These are phyloP conservation scores for Protomyces inundatus DNA, from an alignment of 1,139 yeast genomes.

Conservation along the genomic window DNA sequence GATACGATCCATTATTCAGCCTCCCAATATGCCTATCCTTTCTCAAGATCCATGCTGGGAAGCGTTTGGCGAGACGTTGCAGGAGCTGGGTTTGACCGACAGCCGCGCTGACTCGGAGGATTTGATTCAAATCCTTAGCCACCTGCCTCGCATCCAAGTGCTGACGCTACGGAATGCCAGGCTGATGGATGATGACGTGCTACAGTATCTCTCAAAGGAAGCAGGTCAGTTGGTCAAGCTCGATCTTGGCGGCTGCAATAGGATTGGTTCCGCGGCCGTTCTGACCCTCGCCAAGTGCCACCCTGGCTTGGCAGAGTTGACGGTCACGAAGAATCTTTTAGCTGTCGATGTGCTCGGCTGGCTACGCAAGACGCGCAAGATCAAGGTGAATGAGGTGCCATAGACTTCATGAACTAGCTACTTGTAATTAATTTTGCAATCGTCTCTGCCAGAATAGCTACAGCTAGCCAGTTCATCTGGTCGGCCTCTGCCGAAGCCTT, in stretches of 20 bases:
- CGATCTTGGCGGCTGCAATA: neutral
- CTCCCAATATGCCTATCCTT: too few species aligned
- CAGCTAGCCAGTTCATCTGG: too few species aligned
- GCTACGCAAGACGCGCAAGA: neutral
- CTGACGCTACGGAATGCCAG: neutral
- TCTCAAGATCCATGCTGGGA: neutral
- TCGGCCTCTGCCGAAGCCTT: too few species aligned
- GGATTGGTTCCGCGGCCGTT: neutral
- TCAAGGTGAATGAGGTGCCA: too few species aligned
- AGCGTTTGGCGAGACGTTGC: neutral
- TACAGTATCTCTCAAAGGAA: neutral
- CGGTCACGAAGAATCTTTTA: neutral
- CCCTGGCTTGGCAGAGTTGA: neutral
- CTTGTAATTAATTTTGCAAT: too few species aligned
- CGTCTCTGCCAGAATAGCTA: too few species aligned
- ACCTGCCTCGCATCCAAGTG: neutral
- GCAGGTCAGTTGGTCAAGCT: neutral
- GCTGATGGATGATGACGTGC: neutral
- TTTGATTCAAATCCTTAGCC: neutral
- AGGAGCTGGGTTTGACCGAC: neutral
- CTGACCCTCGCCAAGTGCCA: neutral
- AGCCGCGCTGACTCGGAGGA: neutral
- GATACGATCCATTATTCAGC: too few species aligned
- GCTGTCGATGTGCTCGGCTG: neutral
- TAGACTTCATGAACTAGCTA: too few species aligned